phyloP scores from a whole-genome alignment of 176 grass and related monocot species.

The Eleusine indica region DNA sequence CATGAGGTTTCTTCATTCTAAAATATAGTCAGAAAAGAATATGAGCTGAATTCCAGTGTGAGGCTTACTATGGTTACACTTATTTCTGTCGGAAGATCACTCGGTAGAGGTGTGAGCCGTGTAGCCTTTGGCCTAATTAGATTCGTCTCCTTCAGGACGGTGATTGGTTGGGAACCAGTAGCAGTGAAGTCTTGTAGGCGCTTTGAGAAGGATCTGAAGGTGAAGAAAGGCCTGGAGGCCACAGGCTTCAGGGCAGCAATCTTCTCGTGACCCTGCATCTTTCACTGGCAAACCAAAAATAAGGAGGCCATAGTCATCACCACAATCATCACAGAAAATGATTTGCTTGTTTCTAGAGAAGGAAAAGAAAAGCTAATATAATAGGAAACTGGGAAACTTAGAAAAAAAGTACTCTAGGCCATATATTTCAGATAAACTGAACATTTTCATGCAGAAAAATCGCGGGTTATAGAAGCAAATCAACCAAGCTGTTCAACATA shows the following conservation, averaged over 20 bases:
- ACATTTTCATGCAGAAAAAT: neutral
- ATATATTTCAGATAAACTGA: conserved; percentile 20
- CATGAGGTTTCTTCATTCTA: neutral
- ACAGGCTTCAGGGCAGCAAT: conserved; percentile 55
- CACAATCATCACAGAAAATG: neutral
- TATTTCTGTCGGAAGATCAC: conserved; percentile 17
- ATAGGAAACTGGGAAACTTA: neutral
- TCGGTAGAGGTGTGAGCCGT: conserved; percentile 16
- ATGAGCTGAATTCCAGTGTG: neutral
- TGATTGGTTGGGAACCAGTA: conserved; percentile 16
- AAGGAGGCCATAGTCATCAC: neutral
- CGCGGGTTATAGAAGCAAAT: conserved; percentile 4
- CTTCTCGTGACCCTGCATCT: conserved; percentile 55
- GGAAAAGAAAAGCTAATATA: neutral
- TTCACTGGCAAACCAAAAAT: conserved; percentile 11
- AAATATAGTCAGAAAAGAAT: neutral
- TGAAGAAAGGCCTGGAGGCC: conserved; percentile 50
- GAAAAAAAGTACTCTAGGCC: neutral
- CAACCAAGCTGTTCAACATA: neutral
- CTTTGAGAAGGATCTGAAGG: conserved; percentile 22
- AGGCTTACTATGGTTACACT: conserved; percentile 37
- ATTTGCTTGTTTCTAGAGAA: neutral
- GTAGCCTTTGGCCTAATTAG: conserved; percentile 51
- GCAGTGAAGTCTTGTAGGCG: conserved; percentile 34
- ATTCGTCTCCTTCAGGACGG: conserved; percentile 13